These are phyloP conservation scores for Phragmites australis DNA, from an alignment of 176 grass and related monocot species.

Conservation along the genomic window DNA sequence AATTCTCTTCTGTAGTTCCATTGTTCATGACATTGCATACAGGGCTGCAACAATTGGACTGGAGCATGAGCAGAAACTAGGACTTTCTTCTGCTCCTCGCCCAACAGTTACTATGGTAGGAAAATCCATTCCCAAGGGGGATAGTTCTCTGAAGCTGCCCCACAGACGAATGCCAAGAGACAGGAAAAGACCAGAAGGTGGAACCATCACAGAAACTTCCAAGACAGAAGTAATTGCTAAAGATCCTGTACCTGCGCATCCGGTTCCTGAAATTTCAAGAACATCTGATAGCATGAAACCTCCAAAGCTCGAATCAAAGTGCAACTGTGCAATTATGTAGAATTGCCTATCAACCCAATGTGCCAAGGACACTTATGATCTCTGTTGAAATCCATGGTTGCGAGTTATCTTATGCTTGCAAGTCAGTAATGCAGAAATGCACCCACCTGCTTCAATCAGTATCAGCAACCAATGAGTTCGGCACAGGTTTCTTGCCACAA, in stretches of 20 bases:
- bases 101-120: conserved; percentile 48
- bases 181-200: conserved; percentile 68
- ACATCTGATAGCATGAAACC: conserved; percentile 56
- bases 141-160: conserved; percentile 39
- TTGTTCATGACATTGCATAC: conserved; percentile 75
- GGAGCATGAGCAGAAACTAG: conserved; percentile 54
- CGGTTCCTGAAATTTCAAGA: conserved; percentile 43
- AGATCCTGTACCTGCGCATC: conserved; percentile 32
- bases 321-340: conserved; percentile 94
- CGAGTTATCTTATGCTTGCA: neutral
- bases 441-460: conserved; percentile 20
- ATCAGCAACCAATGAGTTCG: neutral
- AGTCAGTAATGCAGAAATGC: neutral
- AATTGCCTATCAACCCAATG: conserved; percentile 11
- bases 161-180: conserved; percentile 40
- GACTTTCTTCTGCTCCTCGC: neutral
- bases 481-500: conserved; percentile 4
- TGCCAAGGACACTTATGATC: neutral
- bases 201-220: conserved; percentile 29
- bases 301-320: conserved; percentile 89
- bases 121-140: conserved; percentile 39
- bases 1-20: conserved; percentile 80
- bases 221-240: conserved; percentile 27
- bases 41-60: conserved; percentile 67
- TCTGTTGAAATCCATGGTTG: neutral